These are phyloP conservation scores for Hippophae gyantsensis DNA, from an alignment of 306 rosid genomes.

Conservation along the genomic window DNA sequence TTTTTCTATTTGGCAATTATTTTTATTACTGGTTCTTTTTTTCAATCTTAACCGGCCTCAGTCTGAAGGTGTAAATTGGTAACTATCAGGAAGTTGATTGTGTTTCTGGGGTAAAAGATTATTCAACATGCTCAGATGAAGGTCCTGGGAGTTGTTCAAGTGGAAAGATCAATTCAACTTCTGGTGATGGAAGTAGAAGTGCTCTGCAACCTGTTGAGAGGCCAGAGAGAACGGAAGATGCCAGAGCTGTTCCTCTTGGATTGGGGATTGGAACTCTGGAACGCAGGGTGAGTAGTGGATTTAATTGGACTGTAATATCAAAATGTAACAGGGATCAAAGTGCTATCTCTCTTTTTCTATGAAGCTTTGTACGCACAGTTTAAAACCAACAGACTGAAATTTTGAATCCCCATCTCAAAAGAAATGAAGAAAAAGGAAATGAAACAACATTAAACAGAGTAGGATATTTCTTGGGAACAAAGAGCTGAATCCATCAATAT, in stretches of 20 bases:
- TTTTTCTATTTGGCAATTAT: constrained; percentile 1
- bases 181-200: constrained; percentile 30
- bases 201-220: constrained; percentile 32
- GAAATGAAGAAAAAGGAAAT: too few relatives aligned
- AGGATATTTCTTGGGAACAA: too few relatives aligned
- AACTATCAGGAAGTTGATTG: constrained; percentile 24
- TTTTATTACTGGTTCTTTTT: constrained; percentile 8
- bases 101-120: constrained; percentile 35
- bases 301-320: too few relatives aligned
- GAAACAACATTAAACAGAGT: too few relatives aligned
- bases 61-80: constrained; percentile 25
- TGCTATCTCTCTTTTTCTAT: too few relatives aligned
- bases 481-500: too few relatives aligned
- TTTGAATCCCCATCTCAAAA: too few relatives aligned
- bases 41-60: constrained; percentile 25
- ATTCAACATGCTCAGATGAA: constrained; percentile 37
- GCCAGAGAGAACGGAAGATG: constrained; percentile 32
- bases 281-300: constrained; percentile 45
- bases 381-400: too few relatives aligned
- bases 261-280: constrained; percentile 74
- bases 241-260: constrained; percentile 73
- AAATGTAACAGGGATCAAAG: too few relatives aligned
- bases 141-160: constrained; percentile 34
- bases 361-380: too few relatives aligned
- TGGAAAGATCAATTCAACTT: constrained; percentile 29